Evolutionary conservation across 2,329 filamentous ascomycete species (phyloP).

Genomic region (Colletotrichum sublineola): DNA sequence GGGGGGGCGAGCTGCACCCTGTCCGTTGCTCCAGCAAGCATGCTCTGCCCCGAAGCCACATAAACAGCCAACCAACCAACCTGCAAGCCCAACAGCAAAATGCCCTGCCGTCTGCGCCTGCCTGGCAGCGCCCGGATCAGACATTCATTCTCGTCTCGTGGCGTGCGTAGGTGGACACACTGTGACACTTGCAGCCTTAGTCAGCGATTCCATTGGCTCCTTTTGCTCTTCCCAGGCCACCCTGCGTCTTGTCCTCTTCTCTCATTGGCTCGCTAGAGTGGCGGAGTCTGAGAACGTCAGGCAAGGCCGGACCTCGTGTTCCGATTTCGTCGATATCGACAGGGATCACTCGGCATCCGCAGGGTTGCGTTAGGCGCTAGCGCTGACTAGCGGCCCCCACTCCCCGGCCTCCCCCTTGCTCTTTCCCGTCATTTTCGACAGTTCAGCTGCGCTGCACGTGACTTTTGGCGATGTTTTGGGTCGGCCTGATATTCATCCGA

Average conservation of each 20-base stretch:
- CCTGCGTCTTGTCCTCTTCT: background rate
- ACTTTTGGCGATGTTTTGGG: slow-evolving; percentile 35
- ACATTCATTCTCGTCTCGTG: slow-evolving; percentile 35
- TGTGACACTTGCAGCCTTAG: slow-evolving; percentile 25
- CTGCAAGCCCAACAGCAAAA: background rate
- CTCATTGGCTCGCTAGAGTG: slow-evolving; percentile 40
- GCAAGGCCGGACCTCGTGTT: slow-evolving; percentile 29
- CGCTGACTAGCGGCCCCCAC: background rate
- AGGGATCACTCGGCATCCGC: background rate
- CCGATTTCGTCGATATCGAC: slow-evolving; percentile 19
- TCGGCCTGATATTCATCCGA: slow-evolving; percentile 39
- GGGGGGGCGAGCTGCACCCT: background rate
- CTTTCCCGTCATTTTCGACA: slow-evolving; percentile 32
- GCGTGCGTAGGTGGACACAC: slow-evolving; percentile 28
- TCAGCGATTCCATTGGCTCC: background rate
- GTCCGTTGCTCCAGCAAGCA: background rate
- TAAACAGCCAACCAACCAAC: background rate
- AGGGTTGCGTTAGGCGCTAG: slow-evolving; percentile 18
- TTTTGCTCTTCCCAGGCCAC: background rate
- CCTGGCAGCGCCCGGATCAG: slow-evolving; percentile 11
- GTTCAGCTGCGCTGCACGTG: slow-evolving; percentile 27
- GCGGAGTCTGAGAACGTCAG: slow-evolving; percentile 29
- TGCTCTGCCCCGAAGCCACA: background rate
- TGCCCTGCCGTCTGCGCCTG: background rate
- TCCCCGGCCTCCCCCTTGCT: background rate